These are phyloP conservation scores for Beauveria australis DNA, from an alignment of 2,329 filamentous ascomycete species.

Conservation along the genomic window DNA sequence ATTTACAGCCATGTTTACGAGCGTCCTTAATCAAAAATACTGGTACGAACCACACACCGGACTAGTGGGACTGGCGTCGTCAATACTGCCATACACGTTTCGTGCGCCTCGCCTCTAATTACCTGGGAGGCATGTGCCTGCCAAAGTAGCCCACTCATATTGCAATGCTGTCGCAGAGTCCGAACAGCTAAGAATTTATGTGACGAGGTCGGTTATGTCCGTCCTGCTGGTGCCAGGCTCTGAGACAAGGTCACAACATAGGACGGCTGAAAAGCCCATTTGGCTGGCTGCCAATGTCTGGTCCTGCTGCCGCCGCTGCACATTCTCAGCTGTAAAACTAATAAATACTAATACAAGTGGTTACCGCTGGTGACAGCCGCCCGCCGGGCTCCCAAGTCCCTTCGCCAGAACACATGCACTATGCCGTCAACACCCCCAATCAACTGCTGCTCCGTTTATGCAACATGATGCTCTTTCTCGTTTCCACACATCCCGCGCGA, in stretches of 20 bases:
- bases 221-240: background rate
- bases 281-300: background rate
- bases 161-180: slow-evolving; percentile 5
- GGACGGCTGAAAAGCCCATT: background rate
- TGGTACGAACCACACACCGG: background rate
- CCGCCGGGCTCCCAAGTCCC: background rate
- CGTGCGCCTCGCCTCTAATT: slow-evolving; percentile 3
- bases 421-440: background rate
- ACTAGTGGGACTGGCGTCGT: background rate
- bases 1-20: background rate
- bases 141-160: background rate
- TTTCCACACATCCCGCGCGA: background rate
- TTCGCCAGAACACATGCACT: background rate
- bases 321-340: background rate
- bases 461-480: background rate
- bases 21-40: background rate
- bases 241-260: slow-evolving; percentile 2
- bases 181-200: background rate
- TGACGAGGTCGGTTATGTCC: background rate
- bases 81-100: background rate
- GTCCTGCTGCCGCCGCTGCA: background rate
- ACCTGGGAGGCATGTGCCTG: slow-evolving; percentile 2
- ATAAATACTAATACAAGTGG: too few relatives aligned
- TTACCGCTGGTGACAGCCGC: too few relatives aligned
- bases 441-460: background rate